Evolutionary conservation across 1,139 yeast genomes (phyloP).

Genomic region (Geotrichum restrictum): DNA sequence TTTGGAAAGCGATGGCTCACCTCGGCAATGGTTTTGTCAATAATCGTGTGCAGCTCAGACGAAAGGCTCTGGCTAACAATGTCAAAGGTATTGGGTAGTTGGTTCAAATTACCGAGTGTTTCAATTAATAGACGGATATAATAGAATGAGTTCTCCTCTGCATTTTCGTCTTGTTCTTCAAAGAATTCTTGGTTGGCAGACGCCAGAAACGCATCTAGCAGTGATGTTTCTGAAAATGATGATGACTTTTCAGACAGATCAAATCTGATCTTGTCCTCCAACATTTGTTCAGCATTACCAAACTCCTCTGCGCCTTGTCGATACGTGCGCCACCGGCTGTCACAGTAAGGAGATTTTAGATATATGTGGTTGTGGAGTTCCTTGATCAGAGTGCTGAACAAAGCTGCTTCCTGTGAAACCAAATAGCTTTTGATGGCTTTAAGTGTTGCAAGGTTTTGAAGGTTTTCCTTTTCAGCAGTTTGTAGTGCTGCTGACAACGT

Average conservation of each 20-base stretch:
- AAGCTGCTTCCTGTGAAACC: slow-evolving; percentile 53
- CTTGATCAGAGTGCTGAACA: slow-evolving; percentile 71
- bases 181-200: slow-evolving; percentile 29
- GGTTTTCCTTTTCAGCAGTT: slow-evolving; percentile 54
- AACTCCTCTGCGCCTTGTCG: slow-evolving; percentile 30
- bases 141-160: slow-evolving; percentile 50
- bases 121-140: slow-evolving; percentile 55
- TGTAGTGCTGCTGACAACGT: slow-evolving; percentile 55
- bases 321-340: slow-evolving; percentile 37
- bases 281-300: slow-evolving; percentile 31
- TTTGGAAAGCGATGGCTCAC: slow-evolving; percentile 53
- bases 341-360: slow-evolving; percentile 48
- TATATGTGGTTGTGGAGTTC: slow-evolving; percentile 73
- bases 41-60: slow-evolving; percentile 50
- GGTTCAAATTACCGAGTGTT: slow-evolving; percentile 59
- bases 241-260: slow-evolving; percentile 32
- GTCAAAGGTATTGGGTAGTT: slow-evolving; percentile 59
- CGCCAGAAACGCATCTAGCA: slow-evolving; percentile 46
- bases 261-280: slow-evolving; percentile 35
- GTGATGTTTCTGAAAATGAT: slow-evolving; percentile 28
- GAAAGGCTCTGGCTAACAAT: slow-evolving; percentile 49
- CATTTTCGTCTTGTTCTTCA: slow-evolving; percentile 32
- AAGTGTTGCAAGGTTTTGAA: slow-evolving; percentile 64
- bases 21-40: slow-evolving; percentile 62
- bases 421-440: slow-evolving; percentile 55